phyloP scores from a whole-genome alignment of 139 green algal species.

The Spirogloea muscicola region DNA sequence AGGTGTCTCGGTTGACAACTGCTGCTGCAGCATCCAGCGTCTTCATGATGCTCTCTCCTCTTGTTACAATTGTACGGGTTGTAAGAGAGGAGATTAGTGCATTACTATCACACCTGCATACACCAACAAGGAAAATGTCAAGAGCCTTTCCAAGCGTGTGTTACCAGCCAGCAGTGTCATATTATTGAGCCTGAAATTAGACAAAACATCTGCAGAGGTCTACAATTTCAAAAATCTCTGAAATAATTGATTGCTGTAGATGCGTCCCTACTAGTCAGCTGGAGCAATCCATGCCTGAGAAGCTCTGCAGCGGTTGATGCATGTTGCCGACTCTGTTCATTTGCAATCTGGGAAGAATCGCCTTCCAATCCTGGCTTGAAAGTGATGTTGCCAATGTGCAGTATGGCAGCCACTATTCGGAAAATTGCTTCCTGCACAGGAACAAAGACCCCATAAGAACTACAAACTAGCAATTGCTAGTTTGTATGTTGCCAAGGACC shows the following conservation, averaged over 20 bases:
- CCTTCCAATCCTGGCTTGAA: constrained; percentile 49
- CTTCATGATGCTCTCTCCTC: constrained; percentile 81
- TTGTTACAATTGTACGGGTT: constrained; percentile 75
- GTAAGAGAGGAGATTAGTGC: constrained; percentile 57
- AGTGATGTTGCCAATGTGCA: constrained; percentile 80
- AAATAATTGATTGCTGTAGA: constrained; percentile 50
- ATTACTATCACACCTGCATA: neutral
- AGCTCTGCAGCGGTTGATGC: constrained; percentile 21
- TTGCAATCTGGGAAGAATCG: constrained; percentile 19
- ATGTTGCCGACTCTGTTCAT: constrained; percentile 35
- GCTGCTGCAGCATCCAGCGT: constrained; percentile 79
- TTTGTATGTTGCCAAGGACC: too few species aligned
- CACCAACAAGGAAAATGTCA: neutral
- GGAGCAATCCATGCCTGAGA: too few species aligned
- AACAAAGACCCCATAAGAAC: constrained; percentile 3
- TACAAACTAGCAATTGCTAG: too few species aligned
- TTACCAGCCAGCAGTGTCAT: too few species aligned
- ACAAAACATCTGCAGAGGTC: too few species aligned
- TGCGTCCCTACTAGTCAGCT: too few species aligned
- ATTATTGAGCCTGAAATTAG: too few species aligned
- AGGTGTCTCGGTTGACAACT: constrained; percentile 80
- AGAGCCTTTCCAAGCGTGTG: neutral
- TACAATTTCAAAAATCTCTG: too few species aligned
- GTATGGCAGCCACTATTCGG: constrained; percentile 79
- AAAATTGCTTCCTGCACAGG: constrained; percentile 67